These are phyloP conservation scores for Candida tammaniensis DNA, from an alignment of 805 yeast genomes.

Conservation along the genomic window DNA sequence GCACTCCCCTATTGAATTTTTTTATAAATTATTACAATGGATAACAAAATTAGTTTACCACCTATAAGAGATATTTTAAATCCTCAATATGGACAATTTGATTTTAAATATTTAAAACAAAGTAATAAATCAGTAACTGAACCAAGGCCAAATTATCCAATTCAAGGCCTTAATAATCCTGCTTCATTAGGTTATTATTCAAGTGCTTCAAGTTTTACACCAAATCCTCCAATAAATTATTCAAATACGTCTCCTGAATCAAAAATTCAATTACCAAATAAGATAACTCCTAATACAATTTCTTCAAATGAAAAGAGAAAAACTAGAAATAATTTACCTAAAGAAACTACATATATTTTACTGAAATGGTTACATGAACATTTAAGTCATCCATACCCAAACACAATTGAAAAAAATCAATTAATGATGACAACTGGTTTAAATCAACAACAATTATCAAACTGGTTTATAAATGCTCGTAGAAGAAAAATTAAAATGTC, in stretches of 20 bases:
- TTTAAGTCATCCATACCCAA: constrained; percentile 80
- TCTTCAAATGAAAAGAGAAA: constrained; percentile 22
- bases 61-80: constrained; percentile 41
- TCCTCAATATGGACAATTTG: background rate
- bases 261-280: constrained; percentile 5
- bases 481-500: constrained; percentile 62
- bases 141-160: too few species aligned
- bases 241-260: background rate
- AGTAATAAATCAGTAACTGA: background rate
- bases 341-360: constrained; percentile 69
- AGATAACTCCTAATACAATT: constrained; percentile 7
- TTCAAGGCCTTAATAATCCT: too few species aligned
- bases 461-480: constrained; percentile 88
- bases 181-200: too few species aligned
- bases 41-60: constrained; percentile 33
- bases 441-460: constrained; percentile 75
- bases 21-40: constrained; percentile 7
- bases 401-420: constrained; percentile 70
- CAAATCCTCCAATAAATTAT: background rate
- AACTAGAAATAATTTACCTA: constrained; percentile 72
- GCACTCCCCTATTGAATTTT: too few species aligned
- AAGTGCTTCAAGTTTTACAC: constrained; percentile 2
- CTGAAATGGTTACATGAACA: constrained; percentile 74
- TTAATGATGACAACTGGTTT: constrained; percentile 71
- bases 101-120: constrained; percentile 1